A percentile compares a stretch with the other conserved stretches of the same genome.
Conservation (phyloP, 345 rosid species). For the Triadica sebifera region DNA sequence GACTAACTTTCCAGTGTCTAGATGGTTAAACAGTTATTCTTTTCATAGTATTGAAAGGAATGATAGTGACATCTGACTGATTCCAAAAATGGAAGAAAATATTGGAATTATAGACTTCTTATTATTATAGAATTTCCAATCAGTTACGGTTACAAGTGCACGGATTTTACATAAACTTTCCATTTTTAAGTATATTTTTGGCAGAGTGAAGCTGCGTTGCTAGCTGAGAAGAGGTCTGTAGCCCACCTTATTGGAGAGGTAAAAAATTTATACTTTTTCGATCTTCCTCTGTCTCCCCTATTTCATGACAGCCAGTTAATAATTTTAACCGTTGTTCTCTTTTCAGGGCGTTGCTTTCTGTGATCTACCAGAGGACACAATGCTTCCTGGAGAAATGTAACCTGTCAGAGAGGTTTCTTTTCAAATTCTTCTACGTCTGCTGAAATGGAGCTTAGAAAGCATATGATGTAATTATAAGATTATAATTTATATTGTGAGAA, state of each 20-base stretch:
- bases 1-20: not conserved
- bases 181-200: not conserved
- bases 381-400: conserved; percentile 99
- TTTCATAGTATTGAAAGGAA: not conserved
- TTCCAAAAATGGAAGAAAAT: not conserved
- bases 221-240: conserved; percentile 92
- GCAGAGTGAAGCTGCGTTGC: conserved; percentile 84
- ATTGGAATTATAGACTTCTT: not conserved
- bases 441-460: conserved; percentile 9
- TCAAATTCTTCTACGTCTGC: conserved; percentile 4
- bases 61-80: not conserved
- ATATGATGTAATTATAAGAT: conserved; percentile 8
- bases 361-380: conserved; percentile 93
- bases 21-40: not conserved
- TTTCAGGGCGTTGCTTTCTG: conserved; percentile 85
- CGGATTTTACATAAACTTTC: not conserved
- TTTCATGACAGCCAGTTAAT: not conserved
- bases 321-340: conserved; percentile 18
- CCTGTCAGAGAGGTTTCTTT: conserved; percentile 4
- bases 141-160: not conserved
- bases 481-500: not conserved
- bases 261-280: conserved; percentile 19
- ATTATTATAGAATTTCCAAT: not conserved
- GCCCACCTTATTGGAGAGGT: conserved; percentile 98
- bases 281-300: not conserved